phyloP scores from a whole-genome alignment of 176 grass and related monocot species.

The Echinochloa phyllopogon region DNA sequence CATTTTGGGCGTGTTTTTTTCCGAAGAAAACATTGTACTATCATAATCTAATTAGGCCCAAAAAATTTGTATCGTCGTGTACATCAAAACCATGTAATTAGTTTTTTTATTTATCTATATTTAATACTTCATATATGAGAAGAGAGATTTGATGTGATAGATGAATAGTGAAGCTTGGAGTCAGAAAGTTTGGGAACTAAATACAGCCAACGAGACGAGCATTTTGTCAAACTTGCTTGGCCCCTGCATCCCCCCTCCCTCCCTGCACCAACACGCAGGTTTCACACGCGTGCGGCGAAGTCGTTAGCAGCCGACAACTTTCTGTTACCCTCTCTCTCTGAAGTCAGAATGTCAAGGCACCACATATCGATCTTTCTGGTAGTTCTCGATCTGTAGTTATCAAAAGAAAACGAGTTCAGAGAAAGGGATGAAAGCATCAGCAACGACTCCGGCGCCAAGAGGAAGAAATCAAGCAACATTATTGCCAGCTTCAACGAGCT shows the following conservation, averaged over 20 bases:
- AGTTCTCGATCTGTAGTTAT: constrained; percentile 4
- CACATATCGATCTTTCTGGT: constrained; percentile 4
- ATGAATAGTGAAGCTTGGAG: too few relatives aligned
- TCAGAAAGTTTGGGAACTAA: too few relatives aligned
- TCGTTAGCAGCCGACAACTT: not conserved
- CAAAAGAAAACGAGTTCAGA: not conserved
- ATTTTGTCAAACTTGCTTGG: constrained; percentile 25
- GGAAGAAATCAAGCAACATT: constrained; percentile 22
- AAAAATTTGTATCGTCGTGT: too few relatives aligned
- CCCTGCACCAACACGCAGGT: constrained; percentile 1
- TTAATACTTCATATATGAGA: too few relatives aligned
- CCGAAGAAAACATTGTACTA: too few relatives aligned
- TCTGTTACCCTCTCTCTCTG: constrained; percentile 22
- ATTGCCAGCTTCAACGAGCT: not conserved
- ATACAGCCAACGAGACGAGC: too few relatives aligned
- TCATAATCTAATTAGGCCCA: too few relatives aligned
- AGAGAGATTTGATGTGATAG: too few relatives aligned
- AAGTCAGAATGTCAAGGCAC: constrained; percentile 13
- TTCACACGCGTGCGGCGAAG: not conserved
- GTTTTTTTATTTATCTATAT: too few relatives aligned
- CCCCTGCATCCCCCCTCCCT: constrained; percentile 20
- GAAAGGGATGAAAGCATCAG: constrained; percentile 26
- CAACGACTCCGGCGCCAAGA: constrained; percentile 35
- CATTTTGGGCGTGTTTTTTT: too few relatives aligned
- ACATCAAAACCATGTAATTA: too few relatives aligned